Percentiles rank a stretch among this genome's conserved stretches.
These are phyloP conservation scores for Fagus sylvatica DNA, from an alignment of 306 rosid species.

Conservation along the genomic window DNA sequence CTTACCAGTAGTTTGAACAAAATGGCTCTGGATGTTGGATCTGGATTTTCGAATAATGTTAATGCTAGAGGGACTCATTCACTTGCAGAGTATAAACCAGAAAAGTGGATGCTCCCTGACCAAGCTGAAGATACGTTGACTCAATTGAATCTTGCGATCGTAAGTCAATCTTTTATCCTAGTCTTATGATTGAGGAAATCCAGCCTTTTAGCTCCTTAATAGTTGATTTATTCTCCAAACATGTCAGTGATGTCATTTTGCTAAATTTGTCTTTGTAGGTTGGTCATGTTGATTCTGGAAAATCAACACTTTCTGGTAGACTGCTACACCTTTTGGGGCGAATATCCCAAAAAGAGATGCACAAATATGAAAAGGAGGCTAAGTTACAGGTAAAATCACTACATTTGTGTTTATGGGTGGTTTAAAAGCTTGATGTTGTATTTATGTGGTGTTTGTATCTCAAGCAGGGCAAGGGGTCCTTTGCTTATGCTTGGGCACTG, in stretches of 20 bases:
- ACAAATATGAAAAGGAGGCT: conserved; percentile 92
- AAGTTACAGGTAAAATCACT: conserved; percentile 61
- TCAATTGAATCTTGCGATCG: conserved; percentile 94
- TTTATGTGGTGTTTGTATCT: conserved; percentile 12
- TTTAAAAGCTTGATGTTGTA: conserved; percentile 22
- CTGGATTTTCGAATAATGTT: conserved; percentile 49
- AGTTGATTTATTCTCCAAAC: conserved; percentile 11
- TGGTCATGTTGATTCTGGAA: conserved; percentile 99
- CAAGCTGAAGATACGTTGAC: conserved; percentile 66
- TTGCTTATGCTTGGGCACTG: conserved; percentile 97
- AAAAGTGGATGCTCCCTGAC: conserved; percentile 92
- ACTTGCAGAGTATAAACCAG: conserved; percentile 58
- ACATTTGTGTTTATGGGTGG: conserved; percentile 21
- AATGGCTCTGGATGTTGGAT: conserved; percentile 45
- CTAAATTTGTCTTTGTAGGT: conserved; percentile 62
- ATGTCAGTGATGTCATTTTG: conserved; percentile 2
- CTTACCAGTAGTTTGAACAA: conserved; percentile 43
- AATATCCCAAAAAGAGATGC: conserved; percentile 89
- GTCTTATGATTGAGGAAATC: conserved; percentile 19
- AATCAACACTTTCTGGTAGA: conserved; percentile 96
- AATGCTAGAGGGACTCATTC: conserved; percentile 38
- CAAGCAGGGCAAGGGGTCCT: conserved; percentile 91
- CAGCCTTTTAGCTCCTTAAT: not conserved
- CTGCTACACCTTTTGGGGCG: conserved; percentile 81
- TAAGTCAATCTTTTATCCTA: conserved; percentile 38